Base-by-base conservation (phyloP, 768 basidiomycete species). In the Xerocomus spinulosus region DNA sequence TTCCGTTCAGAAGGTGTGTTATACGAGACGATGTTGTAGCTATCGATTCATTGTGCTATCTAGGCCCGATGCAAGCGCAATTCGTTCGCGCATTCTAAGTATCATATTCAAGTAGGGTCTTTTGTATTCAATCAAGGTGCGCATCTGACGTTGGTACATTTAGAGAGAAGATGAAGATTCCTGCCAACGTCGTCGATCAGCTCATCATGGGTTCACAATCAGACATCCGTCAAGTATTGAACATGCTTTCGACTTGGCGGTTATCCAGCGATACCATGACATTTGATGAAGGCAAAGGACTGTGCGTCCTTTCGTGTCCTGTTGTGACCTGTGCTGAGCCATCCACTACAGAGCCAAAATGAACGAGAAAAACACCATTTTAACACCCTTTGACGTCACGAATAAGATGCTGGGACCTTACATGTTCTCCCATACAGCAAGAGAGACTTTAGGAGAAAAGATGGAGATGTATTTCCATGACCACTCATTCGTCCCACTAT, bases 241-340 rank as follows among this genome's bases (percentile, higher is more conserved):
- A 97, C 65, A 97, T 99, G 92, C 73, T 99, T 12, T 95, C 96
- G 5, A 98, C 95, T 0, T 98, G 92, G 90, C 92, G 85, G 59
- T 68, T 97, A n/a, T 87, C 86, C 9, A 85, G 73, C 52, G 66
- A 76, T 46, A 75, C 79, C 3, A 91, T 99, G 85, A 77, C 83
- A 55, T 98, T 91, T 63, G 94, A 98, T 54, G 83, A 96, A 58
- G 81, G 92, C 46, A 96, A 97, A 65, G 67, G 74, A n/a, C 72
- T 98, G 94, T 97, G 59, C 46, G 89, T 76, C 9, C 3, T 26
- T 9, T 14, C 2, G 30, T 9, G 4, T 7, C 14, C 39, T 17
- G 23, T 33, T 20, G 28, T 9, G n/a, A 13, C 9, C 32, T 44
- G 14, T 5, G 25, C 14, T 60, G 46, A 61, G 10, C 8, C 13